Evolutionary conservation across 2,329 filamentous ascomycete genomes (phyloP).

Genomic region (Teratosphaeria destructans): DNA sequence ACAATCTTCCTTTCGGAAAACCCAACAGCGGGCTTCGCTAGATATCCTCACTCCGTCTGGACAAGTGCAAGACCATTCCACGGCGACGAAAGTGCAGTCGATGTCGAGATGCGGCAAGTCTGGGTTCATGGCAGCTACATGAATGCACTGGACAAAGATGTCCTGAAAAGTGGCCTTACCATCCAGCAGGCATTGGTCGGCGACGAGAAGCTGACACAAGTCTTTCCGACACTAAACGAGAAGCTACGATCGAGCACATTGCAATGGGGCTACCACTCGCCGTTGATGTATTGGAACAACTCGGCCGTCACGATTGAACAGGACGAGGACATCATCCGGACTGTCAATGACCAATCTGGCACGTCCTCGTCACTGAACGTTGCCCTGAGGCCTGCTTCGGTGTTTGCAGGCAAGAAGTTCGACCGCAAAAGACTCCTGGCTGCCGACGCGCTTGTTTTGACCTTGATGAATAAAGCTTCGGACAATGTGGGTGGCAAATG

Average conservation of each 20-base stretch:
- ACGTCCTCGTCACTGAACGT: constrained; percentile 60
- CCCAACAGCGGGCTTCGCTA: constrained; percentile 59
- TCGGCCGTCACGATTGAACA: constrained; percentile 46
- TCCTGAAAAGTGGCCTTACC: constrained; percentile 56
- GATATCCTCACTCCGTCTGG: constrained; percentile 71
- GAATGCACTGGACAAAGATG: constrained; percentile 56
- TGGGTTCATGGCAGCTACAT: constrained; percentile 78
- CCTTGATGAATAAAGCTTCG: constrained; percentile 57
- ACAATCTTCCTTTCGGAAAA: constrained; percentile 65
- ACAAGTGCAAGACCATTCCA: constrained; percentile 36
- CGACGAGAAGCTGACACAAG: constrained; percentile 16
- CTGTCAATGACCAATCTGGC: constrained; percentile 55
- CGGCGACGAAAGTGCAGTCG: constrained; percentile 39
- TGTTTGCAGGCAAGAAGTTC: constrained; percentile 73
- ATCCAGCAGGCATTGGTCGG: constrained; percentile 63
- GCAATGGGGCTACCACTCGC: constrained; percentile 74
- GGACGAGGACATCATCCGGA: constrained; percentile 55
- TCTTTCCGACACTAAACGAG: constrained; percentile 13
- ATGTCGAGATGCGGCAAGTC: constrained; percentile 72
- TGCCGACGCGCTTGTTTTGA: constrained; percentile 69
- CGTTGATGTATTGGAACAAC: constrained; percentile 69
- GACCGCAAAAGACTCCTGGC: constrained; percentile 56
- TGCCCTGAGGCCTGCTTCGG: constrained; percentile 65
- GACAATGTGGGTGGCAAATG: constrained; percentile 56
- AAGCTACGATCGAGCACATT: constrained; percentile 22